These are phyloP conservation scores for Talaromyces stipitatus DNA, from an alignment of 495 filamentous ascomycete species.

Conservation along the genomic window DNA sequence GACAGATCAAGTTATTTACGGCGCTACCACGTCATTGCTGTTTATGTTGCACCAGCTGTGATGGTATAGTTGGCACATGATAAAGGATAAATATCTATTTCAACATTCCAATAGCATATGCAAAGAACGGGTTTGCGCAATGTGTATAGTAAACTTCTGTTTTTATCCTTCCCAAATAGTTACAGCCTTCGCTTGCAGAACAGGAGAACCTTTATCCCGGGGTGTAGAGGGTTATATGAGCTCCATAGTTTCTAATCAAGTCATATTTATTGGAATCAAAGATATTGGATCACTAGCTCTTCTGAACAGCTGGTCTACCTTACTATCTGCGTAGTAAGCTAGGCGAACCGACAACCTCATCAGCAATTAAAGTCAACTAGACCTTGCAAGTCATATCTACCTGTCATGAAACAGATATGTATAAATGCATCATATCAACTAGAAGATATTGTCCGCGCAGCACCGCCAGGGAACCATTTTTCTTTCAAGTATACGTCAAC, in stretches of 20 bases:
- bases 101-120: conserved; percentile 50
- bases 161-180: too few relatives aligned
- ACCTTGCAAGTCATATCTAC: background rate
- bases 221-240: too few relatives aligned
- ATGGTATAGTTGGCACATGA: conserved; percentile 58
- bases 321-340: too few relatives aligned
- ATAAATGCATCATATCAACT: conserved; percentile 52
- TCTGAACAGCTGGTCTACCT: too few relatives aligned
- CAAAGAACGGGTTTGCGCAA: conserved; percentile 36
- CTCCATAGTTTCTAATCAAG: too few relatives aligned
- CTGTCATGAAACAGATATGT: conserved; percentile 18
- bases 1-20: conserved; percentile 29
- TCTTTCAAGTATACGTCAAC: conserved; percentile 74
- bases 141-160: conserved; percentile 26
- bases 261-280: too few relatives aligned
- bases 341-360: too few relatives aligned
- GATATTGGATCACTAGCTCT: too few relatives aligned
- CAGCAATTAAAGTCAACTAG: too few relatives aligned
- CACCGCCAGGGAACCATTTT: conserved; percentile 32
- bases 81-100: conserved; percentile 60
- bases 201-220: too few relatives aligned
- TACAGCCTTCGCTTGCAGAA: too few relatives aligned
- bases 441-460: conserved; percentile 49
- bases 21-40: conserved; percentile 46
- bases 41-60: conserved; percentile 52